Base-by-base conservation (phyloP, 1,139 yeast genomes). In the Hanseniaspora gamundiae region DNA sequence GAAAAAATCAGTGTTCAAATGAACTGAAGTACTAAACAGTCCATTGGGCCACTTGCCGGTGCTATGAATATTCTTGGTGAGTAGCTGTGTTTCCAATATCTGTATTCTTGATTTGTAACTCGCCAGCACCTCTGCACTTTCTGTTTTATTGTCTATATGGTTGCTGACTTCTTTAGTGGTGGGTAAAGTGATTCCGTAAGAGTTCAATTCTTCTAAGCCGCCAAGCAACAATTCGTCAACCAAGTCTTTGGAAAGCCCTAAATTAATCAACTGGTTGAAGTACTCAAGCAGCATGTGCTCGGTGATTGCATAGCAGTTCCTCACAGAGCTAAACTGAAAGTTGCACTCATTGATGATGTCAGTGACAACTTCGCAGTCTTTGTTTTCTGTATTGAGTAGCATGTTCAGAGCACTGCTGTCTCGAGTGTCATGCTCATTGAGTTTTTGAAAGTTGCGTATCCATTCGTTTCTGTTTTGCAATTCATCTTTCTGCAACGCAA, bases 401-500 rank as follows among this genome's bases (percentile, higher is more conserved):
- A 36, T 11, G 5, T 22, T n/a, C 5, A 13, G 13, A 13, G 22
- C 16, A 6, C 7, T 16, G 4, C 4, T 22, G 3, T 21, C 22
- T 11, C 10, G 26, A n/a, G 17, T 17, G 14, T 30, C 17, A 8
- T n/a, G 14, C 35, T 29, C 14, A 1, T 29, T 27, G 2, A 39
- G 4, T 4, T 8, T 13, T 5, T 35, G 14, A 3, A 81, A 79
- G 47, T 75, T 78, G 41, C 70, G 68, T 6, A 70, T 50, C 95
- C 95, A 87, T 35, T 72, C 69, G 14, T 67, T 65, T 46, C 94
- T 71, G 41, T 70, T 68, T 33, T 66, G 60, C 39, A 64, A 60
- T 59, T 87, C 96, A 44, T 71, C 73, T 35, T 76, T 78, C 22
- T 75, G 69, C 41, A 80, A 61, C 40, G 69, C 60, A 8, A 82